Base-by-base conservation (phyloP, 1,139 yeast species). In the Fermentozyma sake region DNA sequence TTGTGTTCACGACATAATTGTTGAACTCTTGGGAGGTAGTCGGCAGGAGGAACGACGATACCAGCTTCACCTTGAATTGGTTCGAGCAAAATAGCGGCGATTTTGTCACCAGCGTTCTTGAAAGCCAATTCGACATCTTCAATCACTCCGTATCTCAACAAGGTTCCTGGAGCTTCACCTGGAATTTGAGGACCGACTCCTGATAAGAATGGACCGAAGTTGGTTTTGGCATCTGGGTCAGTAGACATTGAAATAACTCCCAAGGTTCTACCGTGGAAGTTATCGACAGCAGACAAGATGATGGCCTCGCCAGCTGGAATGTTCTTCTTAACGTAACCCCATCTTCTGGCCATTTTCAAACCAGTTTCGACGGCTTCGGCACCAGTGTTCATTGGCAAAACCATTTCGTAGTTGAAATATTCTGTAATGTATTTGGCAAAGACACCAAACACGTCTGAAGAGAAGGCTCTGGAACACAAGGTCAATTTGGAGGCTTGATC, bases 31-130 rank as follows among this genome's bases (percentile, higher is more conserved):
- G 79, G 60, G 42, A 89, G 73, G 64, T 89, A 89, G 48, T 76
- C 94, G 31, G 59, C 64, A 40, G 93, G 94, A 30, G 97, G 97
- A 15, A 89, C 96, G 20, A 89, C 94, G 43, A 89, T 89, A 46
- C 97, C 98, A 19, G 98, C 98, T 60, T 89, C 98, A 55, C 98
- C 98, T 61, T 89, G 98, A 50, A 89, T 89, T 38, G 97, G 97
- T 62, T 89, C 98, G 44, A 89, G 76, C 42, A 89, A 65, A 42
- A 89, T 77, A 22, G 96, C 97, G 23, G 96, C 95, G 42, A 89
- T 78, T 55, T 79, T 81, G 57, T 84, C 93, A 39, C 96, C 96
- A 16, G 94, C 91, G 34, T 76, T 76, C 43, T 70, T 66, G 50
- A 86, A 79, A 2, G 95, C 96, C 50, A 69, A 69, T 58, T 86